phyloP scores from a whole-genome alignment of 345 rosid species.

The Syzygium grande region DNA sequence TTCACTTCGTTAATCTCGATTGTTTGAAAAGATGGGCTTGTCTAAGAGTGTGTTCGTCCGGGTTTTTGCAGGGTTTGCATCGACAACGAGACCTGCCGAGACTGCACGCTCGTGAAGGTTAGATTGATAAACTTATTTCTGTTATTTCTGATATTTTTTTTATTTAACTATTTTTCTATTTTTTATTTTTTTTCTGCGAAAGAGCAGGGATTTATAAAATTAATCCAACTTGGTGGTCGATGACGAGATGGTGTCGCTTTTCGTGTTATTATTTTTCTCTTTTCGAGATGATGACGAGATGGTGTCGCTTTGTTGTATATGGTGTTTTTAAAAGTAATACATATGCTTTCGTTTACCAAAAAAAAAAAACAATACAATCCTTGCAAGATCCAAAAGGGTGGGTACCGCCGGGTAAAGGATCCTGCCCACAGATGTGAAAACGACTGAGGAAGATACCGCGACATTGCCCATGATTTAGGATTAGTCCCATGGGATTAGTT shows the following conservation, averaged over 20 bases:
- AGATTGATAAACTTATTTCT: background rate
- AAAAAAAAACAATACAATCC: background rate
- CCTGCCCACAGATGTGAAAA: background rate
- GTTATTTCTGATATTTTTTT: too few species aligned
- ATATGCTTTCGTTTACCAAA: too few species aligned
- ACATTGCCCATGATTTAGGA: background rate
- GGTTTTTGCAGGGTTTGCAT: slow-evolving; percentile 60
- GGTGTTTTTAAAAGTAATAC: too few species aligned
- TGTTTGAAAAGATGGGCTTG: background rate
- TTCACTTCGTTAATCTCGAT: background rate
- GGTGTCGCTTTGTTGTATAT: too few species aligned
- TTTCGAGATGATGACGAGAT: too few species aligned
- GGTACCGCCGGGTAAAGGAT: background rate
- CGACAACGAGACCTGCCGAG: slow-evolving; percentile 64
- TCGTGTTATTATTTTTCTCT: background rate
- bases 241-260: background rate
- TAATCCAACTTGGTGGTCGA: slow-evolving; percentile 1
- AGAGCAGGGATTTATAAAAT: background rate
- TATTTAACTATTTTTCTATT: background rate
- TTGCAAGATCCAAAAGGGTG: background rate
- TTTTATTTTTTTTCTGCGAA: background rate
- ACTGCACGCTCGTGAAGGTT: slow-evolving; percentile 91
- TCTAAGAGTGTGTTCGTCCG: background rate
- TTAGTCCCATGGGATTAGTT: background rate
- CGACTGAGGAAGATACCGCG: background rate